These are phyloP conservation scores for Fusarium irregulare DNA, from an alignment of 2,329 filamentous ascomycete species.

Conservation along the genomic window DNA sequence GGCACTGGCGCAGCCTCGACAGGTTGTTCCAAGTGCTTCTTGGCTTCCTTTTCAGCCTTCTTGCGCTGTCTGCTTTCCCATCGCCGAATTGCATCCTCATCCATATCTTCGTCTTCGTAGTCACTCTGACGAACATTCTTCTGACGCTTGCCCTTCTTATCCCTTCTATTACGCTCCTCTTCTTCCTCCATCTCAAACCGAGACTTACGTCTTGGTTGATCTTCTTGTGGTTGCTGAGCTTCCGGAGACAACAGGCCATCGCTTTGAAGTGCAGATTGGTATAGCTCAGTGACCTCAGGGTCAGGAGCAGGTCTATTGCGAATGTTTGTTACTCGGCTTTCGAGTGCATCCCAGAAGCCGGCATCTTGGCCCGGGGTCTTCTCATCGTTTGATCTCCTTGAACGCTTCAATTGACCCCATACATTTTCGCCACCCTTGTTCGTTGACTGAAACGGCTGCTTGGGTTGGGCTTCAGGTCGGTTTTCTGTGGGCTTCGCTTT, in stretches of 20 bases:
- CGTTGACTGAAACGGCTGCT: not conserved
- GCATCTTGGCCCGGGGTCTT: not conserved
- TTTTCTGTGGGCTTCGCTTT: not conserved
- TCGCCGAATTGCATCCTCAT: conserved; percentile 53
- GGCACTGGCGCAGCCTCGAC: conserved; percentile 59
- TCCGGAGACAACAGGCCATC: conserved; percentile 1
- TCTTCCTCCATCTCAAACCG: conserved; percentile 49
- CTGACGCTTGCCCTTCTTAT: conserved; percentile 44
- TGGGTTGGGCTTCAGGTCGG: not conserved
- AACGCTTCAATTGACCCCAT: conserved; percentile 45
- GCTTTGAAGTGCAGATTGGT: conserved; percentile 4
- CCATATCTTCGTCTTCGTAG: conserved; percentile 52
- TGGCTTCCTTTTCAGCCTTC: conserved; percentile 57
- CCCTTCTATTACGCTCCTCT: conserved; percentile 34
- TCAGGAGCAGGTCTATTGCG: conserved; percentile 19
- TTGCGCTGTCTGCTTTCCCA: conserved; percentile 55
- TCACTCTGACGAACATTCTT: conserved; percentile 38
- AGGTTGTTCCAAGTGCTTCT: conserved; percentile 54
- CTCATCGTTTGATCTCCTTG: conserved; percentile 17
- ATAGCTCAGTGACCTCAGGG: not conserved
- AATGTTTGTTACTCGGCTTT: conserved; percentile 39
- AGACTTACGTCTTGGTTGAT: conserved; percentile 45
- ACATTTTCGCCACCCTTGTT: conserved; percentile 11
- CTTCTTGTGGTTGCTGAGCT: conserved; percentile 15
- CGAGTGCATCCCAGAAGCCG: conserved; percentile 43